Conservation (phyloP, 1,284 basidiomycete genomes). For the Ustilago esculenta region DNA sequence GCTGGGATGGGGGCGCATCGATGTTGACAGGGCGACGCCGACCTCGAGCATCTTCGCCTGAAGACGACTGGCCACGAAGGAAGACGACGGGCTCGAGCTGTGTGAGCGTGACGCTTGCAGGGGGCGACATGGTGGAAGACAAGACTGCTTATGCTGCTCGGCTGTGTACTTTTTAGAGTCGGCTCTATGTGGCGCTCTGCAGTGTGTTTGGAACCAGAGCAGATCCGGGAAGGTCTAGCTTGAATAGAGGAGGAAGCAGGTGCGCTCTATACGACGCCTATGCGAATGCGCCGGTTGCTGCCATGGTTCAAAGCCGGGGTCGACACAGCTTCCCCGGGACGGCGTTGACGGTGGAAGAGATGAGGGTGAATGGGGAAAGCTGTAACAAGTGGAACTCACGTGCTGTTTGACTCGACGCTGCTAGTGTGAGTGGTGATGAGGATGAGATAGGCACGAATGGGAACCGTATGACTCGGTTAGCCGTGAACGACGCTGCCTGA, state of each 20-base stretch:
- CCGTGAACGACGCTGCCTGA: too few species aligned
- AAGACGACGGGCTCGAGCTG: constrained; percentile 64
- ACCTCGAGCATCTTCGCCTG: constrained; percentile 53
- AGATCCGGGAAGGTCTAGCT: too few species aligned
- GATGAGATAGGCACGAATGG: too few species aligned
- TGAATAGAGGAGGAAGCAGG: constrained; percentile 6
- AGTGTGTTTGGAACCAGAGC: too few species aligned
- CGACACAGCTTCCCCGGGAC: constrained; percentile 9
- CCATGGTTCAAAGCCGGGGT: constrained; percentile 1
- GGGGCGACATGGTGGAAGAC: constrained; percentile 30
- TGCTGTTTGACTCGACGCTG: too few species aligned
- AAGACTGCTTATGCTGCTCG: too few species aligned
- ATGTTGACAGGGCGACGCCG: constrained; percentile 49
- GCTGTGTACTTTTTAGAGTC: too few species aligned
- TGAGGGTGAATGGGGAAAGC: too few species aligned
- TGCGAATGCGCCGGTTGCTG: constrained; percentile 5
- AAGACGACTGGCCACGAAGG: constrained; percentile 57
- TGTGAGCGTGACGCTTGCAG: constrained; percentile 46
- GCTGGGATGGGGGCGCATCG: constrained; percentile 76
- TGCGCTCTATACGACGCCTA: constrained; percentile 1
- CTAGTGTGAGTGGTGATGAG: neutral
- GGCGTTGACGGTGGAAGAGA: neutral
- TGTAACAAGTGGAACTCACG: too few species aligned
- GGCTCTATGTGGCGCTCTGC: too few species aligned
- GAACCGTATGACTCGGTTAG: too few species aligned